Percentiles rank a stretch among this genome's conserved stretches.
phyloP scores from a whole-genome alignment of 805 yeast species.

The Nakazawaea peltata region DNA sequence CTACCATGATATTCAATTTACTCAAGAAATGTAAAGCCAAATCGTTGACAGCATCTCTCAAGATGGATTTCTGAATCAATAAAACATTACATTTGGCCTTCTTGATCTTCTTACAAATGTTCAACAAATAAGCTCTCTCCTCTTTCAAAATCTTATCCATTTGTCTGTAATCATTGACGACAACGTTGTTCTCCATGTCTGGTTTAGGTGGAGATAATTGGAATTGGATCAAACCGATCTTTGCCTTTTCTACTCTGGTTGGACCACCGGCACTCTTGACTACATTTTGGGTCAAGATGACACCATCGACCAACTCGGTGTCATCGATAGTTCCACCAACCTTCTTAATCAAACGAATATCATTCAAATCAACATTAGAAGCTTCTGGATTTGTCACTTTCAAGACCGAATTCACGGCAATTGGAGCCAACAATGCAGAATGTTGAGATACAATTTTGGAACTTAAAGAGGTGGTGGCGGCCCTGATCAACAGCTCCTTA shows the following conservation, averaged over 20 bases:
- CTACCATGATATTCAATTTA: conserved; percentile 87
- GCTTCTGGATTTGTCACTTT: conserved; percentile 57
- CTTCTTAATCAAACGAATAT: conserved; percentile 85
- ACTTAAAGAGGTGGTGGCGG: conserved; percentile 89
- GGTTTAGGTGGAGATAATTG: conserved; percentile 97
- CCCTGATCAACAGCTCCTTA: conserved; percentile 76
- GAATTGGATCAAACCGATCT: conserved; percentile 83
- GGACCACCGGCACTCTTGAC: conserved; percentile 94
- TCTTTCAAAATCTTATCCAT: conserved; percentile 98
- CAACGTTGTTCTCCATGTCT: conserved; percentile 95
- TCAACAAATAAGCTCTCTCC: conserved; percentile 91
- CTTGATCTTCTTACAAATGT: conserved; percentile 92
- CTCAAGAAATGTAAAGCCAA: conserved; percentile 91
- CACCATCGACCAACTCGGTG: conserved; percentile 88
- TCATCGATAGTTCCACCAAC: conserved; percentile 98
- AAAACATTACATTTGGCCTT: conserved; percentile 94
- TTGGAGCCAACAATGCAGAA: conserved; percentile 77
- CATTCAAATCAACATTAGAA: conserved; percentile 74
- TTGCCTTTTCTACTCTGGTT: conserved; percentile 87
- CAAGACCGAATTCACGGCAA: conserved; percentile 90
- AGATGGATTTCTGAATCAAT: conserved; percentile 84
- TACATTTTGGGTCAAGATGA: conserved; percentile 85
- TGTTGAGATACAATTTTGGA: conserved; percentile 95
- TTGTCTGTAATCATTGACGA: conserved; percentile 96
- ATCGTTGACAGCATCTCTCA: conserved; percentile 92